Evolutionary conservation across 345 rosid genomes (phyloP).

Genomic region (Acer negundo): DNA sequence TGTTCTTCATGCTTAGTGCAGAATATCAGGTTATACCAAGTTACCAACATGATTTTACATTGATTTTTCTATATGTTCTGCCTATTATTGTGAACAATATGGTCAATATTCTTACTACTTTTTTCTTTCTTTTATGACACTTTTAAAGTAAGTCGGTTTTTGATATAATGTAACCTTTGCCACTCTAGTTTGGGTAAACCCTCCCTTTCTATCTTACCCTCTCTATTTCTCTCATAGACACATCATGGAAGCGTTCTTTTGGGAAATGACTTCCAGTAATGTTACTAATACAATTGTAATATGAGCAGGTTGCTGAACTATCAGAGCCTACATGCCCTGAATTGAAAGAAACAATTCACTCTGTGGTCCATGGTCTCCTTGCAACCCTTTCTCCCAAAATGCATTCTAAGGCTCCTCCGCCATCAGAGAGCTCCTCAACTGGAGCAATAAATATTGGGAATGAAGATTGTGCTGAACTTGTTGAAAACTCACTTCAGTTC

Average conservation of each 20-base stretch:
- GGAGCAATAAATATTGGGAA: constrained; percentile 45
- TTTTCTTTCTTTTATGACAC: not conserved
- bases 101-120: not conserved
- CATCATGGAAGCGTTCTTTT: constrained; percentile 5
- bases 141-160: not conserved
- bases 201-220: not conserved
- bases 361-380: constrained; percentile 90
- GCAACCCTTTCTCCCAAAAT: constrained; percentile 90
- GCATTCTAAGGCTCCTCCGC: constrained; percentile 75
- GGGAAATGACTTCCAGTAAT: not conserved
- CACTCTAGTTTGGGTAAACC: not conserved
- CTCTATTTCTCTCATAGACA: not conserved
- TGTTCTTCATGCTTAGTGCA: constrained; percentile 23
- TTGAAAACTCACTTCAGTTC: constrained; percentile 85
- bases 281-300: constrained; percentile 11
- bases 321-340: constrained; percentile 87
- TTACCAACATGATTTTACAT: constrained; percentile 14
- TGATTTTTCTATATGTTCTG: constrained; percentile 10
- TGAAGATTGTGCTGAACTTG: constrained; percentile 75
- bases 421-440: constrained; percentile 48
- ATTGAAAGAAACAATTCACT: constrained; percentile 70
- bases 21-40: constrained; percentile 22
- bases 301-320: constrained; percentile 83
- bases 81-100: not conserved
- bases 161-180: not conserved